Base-by-base conservation (phyloP, 78 protist genomes). In the Anaeramoeba ignava region DNA sequence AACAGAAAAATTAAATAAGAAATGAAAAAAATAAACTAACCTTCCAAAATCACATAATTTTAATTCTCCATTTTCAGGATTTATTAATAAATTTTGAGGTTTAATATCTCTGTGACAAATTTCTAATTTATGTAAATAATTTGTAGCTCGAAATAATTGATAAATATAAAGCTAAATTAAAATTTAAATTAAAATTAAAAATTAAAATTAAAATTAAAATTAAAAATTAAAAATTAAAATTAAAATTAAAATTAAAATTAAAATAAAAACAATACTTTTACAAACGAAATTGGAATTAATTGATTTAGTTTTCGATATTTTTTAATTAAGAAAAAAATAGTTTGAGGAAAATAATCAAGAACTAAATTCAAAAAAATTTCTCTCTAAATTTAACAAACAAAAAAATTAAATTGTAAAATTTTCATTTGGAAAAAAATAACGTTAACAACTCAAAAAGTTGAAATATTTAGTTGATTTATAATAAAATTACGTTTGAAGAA, bases 1-100 rank as follows among this genome's bases (percentile, higher is more conserved):
- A 2, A 27, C 31, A 54, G 42, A 3, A 3, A 8, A 78, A n/a
- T 79, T 42, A n/a, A n/a, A n/a, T n/a, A 8, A 38, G 39, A 2
- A 80, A 2, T 23, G 3, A 85, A 2, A 33, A 33, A 39, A 83
- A 84, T 2, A 41, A 3, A 23, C 81, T 8, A 0, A 81, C 78
- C 90, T 85, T 0, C 99, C 99, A 83, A 98, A 97, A 85, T 97
- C 99, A 90, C 98, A 95, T 68, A 97, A 88, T 84, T 95, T 95
- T 81, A 96, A 86, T 38, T 88, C 54, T 41, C 97, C 96, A 12
- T 93, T 41, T 23, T 68, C 3, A 1, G 95, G 90, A 83, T 97
- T 92, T 34, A 98, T 80, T 17, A 94, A 87, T 36, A 92, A 40
- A 88, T 94, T 94, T 82, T 94, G 95, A 2, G 95, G 97, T 83